Conservation (phyloP, 106 monocot species). For the Ottelia alismoides region DNA sequence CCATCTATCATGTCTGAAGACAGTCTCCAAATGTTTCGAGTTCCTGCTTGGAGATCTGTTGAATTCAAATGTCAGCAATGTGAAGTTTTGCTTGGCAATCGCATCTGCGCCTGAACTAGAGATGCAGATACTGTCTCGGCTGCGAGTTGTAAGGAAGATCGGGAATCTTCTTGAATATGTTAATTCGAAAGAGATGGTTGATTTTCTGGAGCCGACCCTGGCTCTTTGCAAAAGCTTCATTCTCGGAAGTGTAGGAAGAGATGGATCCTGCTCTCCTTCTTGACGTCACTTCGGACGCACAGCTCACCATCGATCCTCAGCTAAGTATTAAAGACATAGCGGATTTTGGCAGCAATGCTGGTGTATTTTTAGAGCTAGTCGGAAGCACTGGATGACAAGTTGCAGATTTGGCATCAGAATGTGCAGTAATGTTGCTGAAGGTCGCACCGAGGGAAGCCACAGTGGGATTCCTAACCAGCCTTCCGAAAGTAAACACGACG, state of each 20-base stretch:
- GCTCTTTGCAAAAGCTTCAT: slow-evolving; percentile 84
- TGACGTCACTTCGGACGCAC: slow-evolving; percentile 29
- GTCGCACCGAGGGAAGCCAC: slow-evolving; percentile 81
- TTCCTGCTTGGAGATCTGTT: slow-evolving; percentile 77
- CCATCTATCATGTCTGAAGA: slow-evolving; percentile 56
- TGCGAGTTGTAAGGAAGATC: slow-evolving; percentile 71
- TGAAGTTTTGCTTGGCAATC: slow-evolving; percentile 82
- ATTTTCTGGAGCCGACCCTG: slow-evolving; percentile 85
- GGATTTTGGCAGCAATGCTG: slow-evolving; percentile 64
- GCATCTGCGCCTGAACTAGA: slow-evolving; percentile 92
- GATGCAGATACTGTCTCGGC: slow-evolving; percentile 43
- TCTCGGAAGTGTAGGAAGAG: slow-evolving; percentile 51
- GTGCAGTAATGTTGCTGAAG: slow-evolving; percentile 59
- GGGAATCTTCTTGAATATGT: slow-evolving; percentile 94
- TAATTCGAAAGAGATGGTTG: slow-evolving; percentile 78
- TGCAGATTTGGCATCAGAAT: slow-evolving; percentile 80
- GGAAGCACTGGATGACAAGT: slow-evolving; percentile 32
- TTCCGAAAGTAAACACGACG: slow-evolving; percentile 45
- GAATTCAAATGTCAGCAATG: slow-evolving; percentile 80
- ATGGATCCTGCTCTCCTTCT: slow-evolving; percentile 55
- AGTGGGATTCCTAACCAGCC: slow-evolving; percentile 62
- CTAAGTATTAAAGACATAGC: slow-evolving; percentile 52
- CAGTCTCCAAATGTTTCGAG: slow-evolving; percentile 72
- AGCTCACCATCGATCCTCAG: slow-evolving; percentile 44
- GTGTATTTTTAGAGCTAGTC: slow-evolving; percentile 62